A percentile compares a stretch with the other conserved stretches of the same genome.
Evolutionary conservation across 2,329 filamentous ascomycete genomes (phyloP).

Genomic region (Lithohypha guttulata): DNA sequence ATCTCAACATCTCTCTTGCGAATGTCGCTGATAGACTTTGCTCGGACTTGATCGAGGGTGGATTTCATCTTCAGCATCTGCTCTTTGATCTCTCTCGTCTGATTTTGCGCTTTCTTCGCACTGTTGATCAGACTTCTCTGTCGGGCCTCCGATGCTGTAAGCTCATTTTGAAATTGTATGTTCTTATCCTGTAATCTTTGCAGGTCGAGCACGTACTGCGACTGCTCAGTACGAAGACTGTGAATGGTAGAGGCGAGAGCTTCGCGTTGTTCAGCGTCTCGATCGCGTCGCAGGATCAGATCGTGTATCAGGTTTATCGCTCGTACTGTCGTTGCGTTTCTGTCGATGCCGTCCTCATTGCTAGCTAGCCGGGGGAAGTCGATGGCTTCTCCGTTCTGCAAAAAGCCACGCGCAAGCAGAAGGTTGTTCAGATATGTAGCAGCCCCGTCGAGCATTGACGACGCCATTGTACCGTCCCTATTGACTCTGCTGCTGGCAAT

Average conservation of each 20-base stretch:
- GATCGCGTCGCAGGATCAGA: constrained; percentile 77
- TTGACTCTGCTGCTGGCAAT: too few species aligned
- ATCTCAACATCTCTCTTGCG: constrained; percentile 84
- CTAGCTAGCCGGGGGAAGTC: constrained; percentile 68
- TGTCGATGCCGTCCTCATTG: constrained; percentile 43
- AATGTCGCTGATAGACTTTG: constrained; percentile 80
- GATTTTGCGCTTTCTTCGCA: constrained; percentile 62
- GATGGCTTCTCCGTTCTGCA: constrained; percentile 50
- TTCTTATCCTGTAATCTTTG: constrained; percentile 45
- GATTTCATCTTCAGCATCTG: constrained; percentile 70
- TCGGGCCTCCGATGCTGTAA: constrained; percentile 55
- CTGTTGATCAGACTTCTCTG: constrained; percentile 60
- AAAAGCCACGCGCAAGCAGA: constrained; percentile 50
- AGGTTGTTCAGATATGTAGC: constrained; percentile 57
- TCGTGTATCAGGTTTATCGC: constrained; percentile 94
- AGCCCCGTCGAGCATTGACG: constrained; percentile 41
- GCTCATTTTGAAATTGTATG: constrained; percentile 45
- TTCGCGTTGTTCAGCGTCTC: constrained; percentile 82
- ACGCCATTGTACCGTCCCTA: too few species aligned
- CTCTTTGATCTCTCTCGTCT: constrained; percentile 67
- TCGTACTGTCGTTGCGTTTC: constrained; percentile 63
- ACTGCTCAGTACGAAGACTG: constrained; percentile 60
- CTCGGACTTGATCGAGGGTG: constrained; percentile 69
- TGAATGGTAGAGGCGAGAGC: constrained; percentile 69
- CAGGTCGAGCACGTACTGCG: constrained; percentile 61